Base-by-base conservation (phyloP, 1,139 yeast species). In the Magnusiomyces magnusii region DNA sequence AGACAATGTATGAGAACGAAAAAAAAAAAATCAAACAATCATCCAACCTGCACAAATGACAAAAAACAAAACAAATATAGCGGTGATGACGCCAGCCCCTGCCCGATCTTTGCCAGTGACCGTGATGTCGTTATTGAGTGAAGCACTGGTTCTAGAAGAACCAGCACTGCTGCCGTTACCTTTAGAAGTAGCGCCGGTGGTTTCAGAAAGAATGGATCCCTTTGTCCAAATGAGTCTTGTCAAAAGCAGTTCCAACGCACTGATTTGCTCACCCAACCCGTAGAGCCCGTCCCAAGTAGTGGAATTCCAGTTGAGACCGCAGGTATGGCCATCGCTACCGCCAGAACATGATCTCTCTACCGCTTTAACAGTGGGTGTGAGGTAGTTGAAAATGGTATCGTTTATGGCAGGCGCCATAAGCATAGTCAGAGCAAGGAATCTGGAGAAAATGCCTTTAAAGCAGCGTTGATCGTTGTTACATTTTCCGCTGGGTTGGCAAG, bases 221-320 rank as follows among this genome's bases (percentile, higher is more conserved):
- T 70, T 69, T 3, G 73, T 65, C 58, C 69, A 69, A 21, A 76
- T 72, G 44, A 81, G 68, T 57, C 80, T 65, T 47, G 76, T 85
- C 65, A 85, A 87, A 69, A 91, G 80, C 2, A 82, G 83, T 70
- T 91, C 97, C 60, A 91, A 76, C 0, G 97, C 96, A 55, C 84
- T 73, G 87, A 92, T 88, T 72, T 92, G 97, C 73, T 92, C 97
- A 63, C 98, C 98, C 49, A 92, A 78, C n/a, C 98, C 98, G 66
- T 81, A 91, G 55, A 67, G 71, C 1, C 84, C 86, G 72, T 92
- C 98, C 87, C 91, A 92, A n/a, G 81, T 81, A 54, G 73, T 76
- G 36, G 74, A 69, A 51, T 81, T 75, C 98, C 98, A 92, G 69
- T 86, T 80, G 61, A 83, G 71, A 50, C 97, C 97, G 76, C 98